Conservation (phyloP, 2,329 filamentous ascomycete genomes). For the Beauveria sp. region DNA sequence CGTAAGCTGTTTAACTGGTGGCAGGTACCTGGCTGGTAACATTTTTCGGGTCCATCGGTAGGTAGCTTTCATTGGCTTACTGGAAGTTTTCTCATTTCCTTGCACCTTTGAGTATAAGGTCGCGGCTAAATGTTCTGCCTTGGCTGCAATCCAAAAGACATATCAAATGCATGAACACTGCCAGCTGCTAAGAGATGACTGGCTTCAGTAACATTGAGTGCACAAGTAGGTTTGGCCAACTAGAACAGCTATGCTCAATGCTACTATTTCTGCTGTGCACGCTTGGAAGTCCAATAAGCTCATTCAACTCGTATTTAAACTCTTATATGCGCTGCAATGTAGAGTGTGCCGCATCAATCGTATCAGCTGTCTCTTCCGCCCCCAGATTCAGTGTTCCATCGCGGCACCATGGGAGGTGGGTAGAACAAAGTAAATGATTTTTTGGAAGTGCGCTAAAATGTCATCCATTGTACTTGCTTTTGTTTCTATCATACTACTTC, state of each 20-base stretch:
- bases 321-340: not conserved
- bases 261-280: not conserved
- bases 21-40: not conserved
- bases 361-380: not conserved
- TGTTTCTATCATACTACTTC: constrained; percentile 40
- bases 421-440: constrained; percentile 9
- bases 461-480: constrained; percentile 38
- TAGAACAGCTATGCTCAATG: too few species aligned
- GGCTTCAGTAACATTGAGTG: too few species aligned
- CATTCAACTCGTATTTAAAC: not conserved
- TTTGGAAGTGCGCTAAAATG: constrained; percentile 34
- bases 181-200: too few species aligned
- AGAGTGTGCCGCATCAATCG: not conserved
- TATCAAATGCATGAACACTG: too few species aligned
- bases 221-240: too few species aligned
- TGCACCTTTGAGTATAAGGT: not conserved
- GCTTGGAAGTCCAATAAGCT: not conserved
- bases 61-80: not conserved
- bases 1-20: not conserved
- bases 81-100: not conserved
- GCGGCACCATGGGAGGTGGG: not conserved
- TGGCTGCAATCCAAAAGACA: too few species aligned
- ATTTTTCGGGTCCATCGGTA: not conserved
- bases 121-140: too few species aligned
- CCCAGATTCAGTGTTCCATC: not conserved